Base-by-base conservation (phyloP, 768 basidiomycete species). In the Trametes meyenii region DNA sequence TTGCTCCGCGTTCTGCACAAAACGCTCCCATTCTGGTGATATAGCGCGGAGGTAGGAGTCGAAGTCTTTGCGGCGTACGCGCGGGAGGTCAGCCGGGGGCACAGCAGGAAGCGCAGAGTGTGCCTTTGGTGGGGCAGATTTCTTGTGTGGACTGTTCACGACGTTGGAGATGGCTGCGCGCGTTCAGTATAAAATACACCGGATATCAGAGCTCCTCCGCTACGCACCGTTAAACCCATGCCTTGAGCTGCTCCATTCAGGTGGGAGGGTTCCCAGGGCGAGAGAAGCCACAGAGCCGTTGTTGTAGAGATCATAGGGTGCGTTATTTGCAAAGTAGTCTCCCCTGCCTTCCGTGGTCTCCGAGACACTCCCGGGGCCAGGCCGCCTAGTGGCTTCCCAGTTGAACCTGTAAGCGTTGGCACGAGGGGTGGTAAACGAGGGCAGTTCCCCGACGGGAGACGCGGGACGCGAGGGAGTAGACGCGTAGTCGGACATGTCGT, bases 141-240 rank as follows among this genome's bases (percentile, higher is more conserved):
- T 83, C 74, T 88, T 90, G 69, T 89, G 87, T 0, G 96, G 96
- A 68, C 90, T 94, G 69, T 95, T 95, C 53, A 97, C 83, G 26
- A 97, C 92, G 17, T 92, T 95, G 10, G 95, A 96, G 65, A 97
- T 95, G 40, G 94, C 96, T 97, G 72, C 14, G 49, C 36, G 19
- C n/a, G 24, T 59, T 60, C 12, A 68, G 50, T 43, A 66, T 66
- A 50, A 38, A 54, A 12, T 7, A 11, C 35, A 21, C 10, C 29
- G 23, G 3, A 19, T 35, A 40, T 39, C 29, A 11, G 2, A 21
- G 5, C 44, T 62, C 26, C 53, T 23, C 36, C 48, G 42, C 16
- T 29, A 74, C 84, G 58, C 72, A 92, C 94, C 94, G 72, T 96
- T 91, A 77, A 96, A 96, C 8, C 94, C 94, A 67, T 92, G 88